Conservation (phyloP, 1,139 yeast genomes). For the Keqinozyma sinolaborantium region DNA sequence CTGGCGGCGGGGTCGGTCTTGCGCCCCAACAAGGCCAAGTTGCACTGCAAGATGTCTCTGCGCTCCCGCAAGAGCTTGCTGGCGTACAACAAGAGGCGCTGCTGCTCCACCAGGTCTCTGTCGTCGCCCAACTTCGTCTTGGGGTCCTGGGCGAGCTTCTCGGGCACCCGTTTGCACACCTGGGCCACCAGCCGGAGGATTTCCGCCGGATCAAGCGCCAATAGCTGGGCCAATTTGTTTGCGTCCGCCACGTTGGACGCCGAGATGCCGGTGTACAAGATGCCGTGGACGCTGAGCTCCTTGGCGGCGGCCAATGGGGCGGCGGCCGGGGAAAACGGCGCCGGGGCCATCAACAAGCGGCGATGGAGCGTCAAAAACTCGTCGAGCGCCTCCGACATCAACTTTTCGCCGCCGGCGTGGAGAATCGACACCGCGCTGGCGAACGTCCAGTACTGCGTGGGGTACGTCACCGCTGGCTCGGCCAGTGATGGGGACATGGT, state of each 20-base stretch:
- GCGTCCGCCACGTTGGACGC: conserved; percentile 34
- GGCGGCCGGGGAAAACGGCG: conserved; percentile 25
- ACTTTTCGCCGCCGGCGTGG: conserved; percentile 27
- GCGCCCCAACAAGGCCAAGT: conserved; percentile 32
- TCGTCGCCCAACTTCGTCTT: conserved; percentile 31
- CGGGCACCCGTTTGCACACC: conserved; percentile 35
- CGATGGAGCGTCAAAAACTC: conserved; percentile 40
- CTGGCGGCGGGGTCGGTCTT: conserved; percentile 30
- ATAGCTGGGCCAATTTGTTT: conserved; percentile 27
- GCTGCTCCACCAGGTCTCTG: conserved; percentile 27
- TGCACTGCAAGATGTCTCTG: conserved; percentile 40
- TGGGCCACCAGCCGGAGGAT: conserved; percentile 45
- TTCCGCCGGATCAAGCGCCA: conserved; percentile 38
- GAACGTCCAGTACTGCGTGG: conserved; percentile 42
- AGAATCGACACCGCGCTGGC: conserved; percentile 38
- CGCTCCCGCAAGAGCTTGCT: conserved; percentile 43
- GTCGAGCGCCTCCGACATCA: conserved; percentile 39
- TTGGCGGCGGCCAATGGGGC: conserved; percentile 8
- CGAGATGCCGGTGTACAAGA: conserved; percentile 33
- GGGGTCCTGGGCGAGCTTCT: conserved; percentile 17
- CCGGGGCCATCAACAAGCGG: conserved; percentile 24
- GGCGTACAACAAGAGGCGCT: conserved; percentile 26
- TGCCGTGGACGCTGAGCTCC: conserved; percentile 38
- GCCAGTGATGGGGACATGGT: conserved; percentile 6
- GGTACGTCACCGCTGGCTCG: conserved; percentile 18